Percentiles rank a stretch among this genome's conserved stretches.
These are phyloP conservation scores for Chaetomiaceae sp. DNA, from an alignment of 2,329 filamentous ascomycete genomes.

Conservation along the genomic window DNA sequence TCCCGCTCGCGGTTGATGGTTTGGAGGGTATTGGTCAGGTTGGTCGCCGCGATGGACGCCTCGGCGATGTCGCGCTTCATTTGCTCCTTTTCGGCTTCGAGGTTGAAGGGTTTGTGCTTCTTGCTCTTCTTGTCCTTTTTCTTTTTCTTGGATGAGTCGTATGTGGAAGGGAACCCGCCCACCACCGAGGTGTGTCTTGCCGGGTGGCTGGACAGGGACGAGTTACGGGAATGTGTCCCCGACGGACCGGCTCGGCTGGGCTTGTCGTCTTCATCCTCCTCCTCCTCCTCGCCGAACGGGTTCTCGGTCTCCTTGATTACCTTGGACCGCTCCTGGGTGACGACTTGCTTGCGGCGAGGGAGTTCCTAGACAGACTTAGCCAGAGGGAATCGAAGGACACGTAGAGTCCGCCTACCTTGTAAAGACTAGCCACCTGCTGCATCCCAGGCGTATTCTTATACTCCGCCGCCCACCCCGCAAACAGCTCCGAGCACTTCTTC, in stretches of 20 bases:
- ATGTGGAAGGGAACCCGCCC: slow-evolving; percentile 24
- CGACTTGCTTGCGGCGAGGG: slow-evolving; percentile 64
- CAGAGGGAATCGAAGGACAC: neutral
- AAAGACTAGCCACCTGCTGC: slow-evolving; percentile 72
- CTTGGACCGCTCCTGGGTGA: slow-evolving; percentile 73
- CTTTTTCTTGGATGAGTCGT: slow-evolving; percentile 38
- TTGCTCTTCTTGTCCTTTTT: slow-evolving; percentile 54
- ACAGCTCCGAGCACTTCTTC: slow-evolving; percentile 82
- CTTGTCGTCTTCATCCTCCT: slow-evolving; percentile 47
- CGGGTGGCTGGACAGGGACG: slow-evolving; percentile 25
- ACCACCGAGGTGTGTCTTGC: neutral
- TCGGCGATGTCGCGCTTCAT: slow-evolving; percentile 89
- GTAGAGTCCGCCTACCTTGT: slow-evolving; percentile 46
- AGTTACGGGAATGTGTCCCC: slow-evolving; percentile 29
- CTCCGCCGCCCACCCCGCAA: slow-evolving; percentile 76
- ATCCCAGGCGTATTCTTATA: slow-evolving; percentile 80
- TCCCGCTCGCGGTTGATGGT: slow-evolving; percentile 86
- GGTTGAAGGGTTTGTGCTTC: slow-evolving; percentile 65
- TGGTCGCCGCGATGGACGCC: slow-evolving; percentile 84
- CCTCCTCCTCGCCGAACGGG: slow-evolving; percentile 65
- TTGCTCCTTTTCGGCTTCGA: slow-evolving; percentile 80
- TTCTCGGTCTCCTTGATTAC: slow-evolving; percentile 77
- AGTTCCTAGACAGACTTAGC: slow-evolving; percentile 44
- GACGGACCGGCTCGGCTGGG: slow-evolving; percentile 22
- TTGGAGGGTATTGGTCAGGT: slow-evolving; percentile 80